phyloP scores from a whole-genome alignment of 306 rosid species.

The Urtica urens region DNA sequence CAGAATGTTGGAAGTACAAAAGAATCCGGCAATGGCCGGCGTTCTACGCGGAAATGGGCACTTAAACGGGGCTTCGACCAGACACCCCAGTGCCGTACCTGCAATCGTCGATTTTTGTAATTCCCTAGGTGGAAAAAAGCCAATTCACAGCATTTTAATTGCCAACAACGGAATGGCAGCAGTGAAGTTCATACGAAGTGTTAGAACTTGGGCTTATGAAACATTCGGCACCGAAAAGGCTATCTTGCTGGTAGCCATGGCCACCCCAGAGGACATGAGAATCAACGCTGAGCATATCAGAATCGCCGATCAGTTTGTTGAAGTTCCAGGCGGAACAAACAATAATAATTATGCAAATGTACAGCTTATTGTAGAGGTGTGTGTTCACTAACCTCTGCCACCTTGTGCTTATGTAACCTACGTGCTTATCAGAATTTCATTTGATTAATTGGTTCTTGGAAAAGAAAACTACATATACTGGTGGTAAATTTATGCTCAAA shows the following conservation, averaged over 20 bases:
- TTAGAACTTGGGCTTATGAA: constrained; percentile 94
- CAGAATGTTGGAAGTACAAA: constrained; percentile 48
- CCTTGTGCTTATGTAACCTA: too few species aligned
- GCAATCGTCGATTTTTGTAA: constrained; percentile 57
- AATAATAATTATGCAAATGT: constrained; percentile 98
- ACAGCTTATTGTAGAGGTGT: constrained; percentile 94
- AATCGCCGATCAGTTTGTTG: constrained; percentile 97
- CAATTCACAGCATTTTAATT: constrained; percentile 88
- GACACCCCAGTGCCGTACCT: constrained; percentile 56
- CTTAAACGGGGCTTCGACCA: constrained; percentile 41
- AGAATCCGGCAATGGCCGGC: constrained; percentile 33
- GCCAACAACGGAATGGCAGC: constrained; percentile 99
- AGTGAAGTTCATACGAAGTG: constrained; percentile 90
- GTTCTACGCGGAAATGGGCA: constrained; percentile 48
- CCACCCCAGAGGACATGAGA: constrained; percentile 99
- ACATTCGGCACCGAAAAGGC: constrained; percentile 94
- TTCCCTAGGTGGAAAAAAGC: constrained; percentile 84
- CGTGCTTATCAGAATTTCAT: background rate
- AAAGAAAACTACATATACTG: too few species aligned
- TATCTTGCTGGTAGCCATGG: constrained; percentile 96
- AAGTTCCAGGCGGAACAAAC: constrained; percentile 99
- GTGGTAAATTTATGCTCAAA: constrained; percentile 5
- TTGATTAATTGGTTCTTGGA: too few species aligned
- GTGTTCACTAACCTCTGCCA: constrained; percentile 18
- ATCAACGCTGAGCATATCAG: constrained; percentile 99